phyloP scores from a whole-genome alignment of 257 asterid genomes.

The Ilex asprella region DNA sequence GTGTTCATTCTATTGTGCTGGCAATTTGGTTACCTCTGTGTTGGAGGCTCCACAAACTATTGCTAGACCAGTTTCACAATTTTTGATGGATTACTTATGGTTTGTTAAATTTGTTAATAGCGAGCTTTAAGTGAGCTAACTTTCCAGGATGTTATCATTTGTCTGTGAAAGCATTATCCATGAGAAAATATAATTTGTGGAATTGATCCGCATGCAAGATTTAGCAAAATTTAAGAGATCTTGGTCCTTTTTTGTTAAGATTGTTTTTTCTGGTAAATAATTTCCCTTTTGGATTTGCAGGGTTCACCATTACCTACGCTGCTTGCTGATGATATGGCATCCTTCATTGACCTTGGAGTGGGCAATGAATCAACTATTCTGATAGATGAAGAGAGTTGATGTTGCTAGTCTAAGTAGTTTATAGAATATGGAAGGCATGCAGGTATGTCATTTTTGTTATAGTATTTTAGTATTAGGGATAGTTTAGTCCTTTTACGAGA shows the following conservation, averaged over 20 bases:
- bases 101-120: neutral
- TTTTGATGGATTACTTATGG: neutral
- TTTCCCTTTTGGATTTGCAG: constrained; percentile 31
- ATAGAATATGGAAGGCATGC: no score
- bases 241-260: neutral
- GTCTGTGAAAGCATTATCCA: neutral
- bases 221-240: no score
- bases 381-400: constrained; percentile 52
- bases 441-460: no score
- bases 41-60: no score
- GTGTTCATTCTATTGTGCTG: no score
- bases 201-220: neutral
- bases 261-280: neutral
- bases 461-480: no score
- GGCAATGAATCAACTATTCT: constrained; percentile 72
- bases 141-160: neutral
- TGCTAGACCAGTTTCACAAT: no score
- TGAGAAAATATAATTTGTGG: neutral
- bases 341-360: constrained; percentile 69
- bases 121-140: neutral
- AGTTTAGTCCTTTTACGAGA: no score
- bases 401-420: neutral
- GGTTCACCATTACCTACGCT: constrained; percentile 63
- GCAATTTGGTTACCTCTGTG: no score
- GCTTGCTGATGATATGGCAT: constrained; percentile 87